A percentile compares a stretch with the other conserved stretches of the same genome.
Conservation (phyloP, 2,329 filamentous ascomycete species). For the Arthrobotrys sphaeroides region DNA sequence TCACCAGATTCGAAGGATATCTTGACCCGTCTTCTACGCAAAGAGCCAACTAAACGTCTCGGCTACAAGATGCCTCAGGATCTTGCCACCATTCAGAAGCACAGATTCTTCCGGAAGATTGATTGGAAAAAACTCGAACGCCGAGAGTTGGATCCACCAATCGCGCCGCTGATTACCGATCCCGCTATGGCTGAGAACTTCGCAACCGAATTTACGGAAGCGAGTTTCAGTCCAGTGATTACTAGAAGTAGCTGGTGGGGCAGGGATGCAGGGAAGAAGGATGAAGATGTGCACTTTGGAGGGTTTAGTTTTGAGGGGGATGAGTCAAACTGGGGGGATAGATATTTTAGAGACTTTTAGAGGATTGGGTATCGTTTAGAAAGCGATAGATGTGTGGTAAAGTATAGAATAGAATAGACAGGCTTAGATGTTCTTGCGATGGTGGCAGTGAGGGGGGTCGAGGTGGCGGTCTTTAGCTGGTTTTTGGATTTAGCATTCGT, state of each 20-base stretch:
- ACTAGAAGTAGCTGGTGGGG: conserved; percentile 61
- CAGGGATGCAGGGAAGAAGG: conserved; percentile 63
- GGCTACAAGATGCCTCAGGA: conserved; percentile 91
- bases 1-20: conserved; percentile 92
- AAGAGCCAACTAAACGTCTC: conserved; percentile 89
- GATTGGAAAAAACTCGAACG: conserved; percentile 89
- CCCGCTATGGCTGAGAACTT: conserved; percentile 98
- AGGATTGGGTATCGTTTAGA: conserved; percentile 67
- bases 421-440: background rate
- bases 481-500: background rate
- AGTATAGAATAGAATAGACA: background rate
- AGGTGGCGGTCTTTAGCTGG: background rate
- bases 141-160: conserved; percentile 85
- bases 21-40: conserved; percentile 85
- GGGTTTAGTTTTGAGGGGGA: conserved; percentile 69
- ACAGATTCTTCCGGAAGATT: conserved; percentile 96
- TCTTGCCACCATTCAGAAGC: conserved; percentile 82
- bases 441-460: background rate
- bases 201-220: conserved; percentile 85
- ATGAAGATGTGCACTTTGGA: conserved; percentile 64
- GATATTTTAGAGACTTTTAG: conserved; percentile 53
- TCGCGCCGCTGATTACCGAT: conserved; percentile 92
- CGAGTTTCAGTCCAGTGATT: conserved; percentile 79
- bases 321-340: conserved; percentile 37
- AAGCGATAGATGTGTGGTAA: conserved; percentile 57